Conservation (phyloP, 192 early-diverging fungal genomes). For the Linnemannia hyalina region DNA sequence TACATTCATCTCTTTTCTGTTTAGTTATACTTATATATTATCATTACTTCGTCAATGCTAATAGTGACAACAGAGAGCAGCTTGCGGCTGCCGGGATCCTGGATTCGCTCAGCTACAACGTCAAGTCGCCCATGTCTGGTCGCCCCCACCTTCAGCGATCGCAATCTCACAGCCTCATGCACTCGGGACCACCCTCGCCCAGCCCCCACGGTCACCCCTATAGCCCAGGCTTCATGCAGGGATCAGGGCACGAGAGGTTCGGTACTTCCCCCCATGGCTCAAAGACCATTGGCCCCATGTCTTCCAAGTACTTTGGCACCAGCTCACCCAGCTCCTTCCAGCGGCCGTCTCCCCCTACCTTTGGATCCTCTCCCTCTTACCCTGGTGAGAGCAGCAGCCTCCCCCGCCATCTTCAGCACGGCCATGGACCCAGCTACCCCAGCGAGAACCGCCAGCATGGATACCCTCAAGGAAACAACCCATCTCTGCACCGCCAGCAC, state of each 20-base stretch:
- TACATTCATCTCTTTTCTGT: not conserved
- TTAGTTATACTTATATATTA: not conserved
- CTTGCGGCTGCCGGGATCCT: slow-evolving; percentile 48
- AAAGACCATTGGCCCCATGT: slow-evolving; percentile 23
- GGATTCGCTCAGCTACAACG: slow-evolving; percentile 49
- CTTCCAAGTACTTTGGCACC: slow-evolving; percentile 54
- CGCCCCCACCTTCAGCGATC: slow-evolving; percentile 54
- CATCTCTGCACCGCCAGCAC: slow-evolving; percentile 14
- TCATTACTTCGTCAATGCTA: not conserved
- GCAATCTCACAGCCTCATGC: slow-evolving; percentile 36
- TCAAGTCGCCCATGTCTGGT: slow-evolving; percentile 46
- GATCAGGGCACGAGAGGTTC: slow-evolving; percentile 29
- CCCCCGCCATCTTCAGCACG: slow-evolving; percentile 31
- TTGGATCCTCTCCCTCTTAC: slow-evolving; percentile 19
- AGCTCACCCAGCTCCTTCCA: slow-evolving; percentile 51
- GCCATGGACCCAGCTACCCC: not conserved
- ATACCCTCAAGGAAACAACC: slow-evolving; percentile 13
- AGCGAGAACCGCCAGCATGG: slow-evolving; percentile 16
- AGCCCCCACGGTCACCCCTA: slow-evolving; percentile 38
- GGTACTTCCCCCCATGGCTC: slow-evolving; percentile 31
- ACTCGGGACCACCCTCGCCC: slow-evolving; percentile 51
- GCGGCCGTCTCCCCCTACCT: slow-evolving; percentile 20
- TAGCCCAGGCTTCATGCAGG: slow-evolving; percentile 25
- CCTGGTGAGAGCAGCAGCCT: slow-evolving; percentile 35
- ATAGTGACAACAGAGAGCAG: slow-evolving; percentile 52